Evolutionary conservation across 768 basidiomycete genomes (phyloP).

Genomic region (Russula brevipes): DNA sequence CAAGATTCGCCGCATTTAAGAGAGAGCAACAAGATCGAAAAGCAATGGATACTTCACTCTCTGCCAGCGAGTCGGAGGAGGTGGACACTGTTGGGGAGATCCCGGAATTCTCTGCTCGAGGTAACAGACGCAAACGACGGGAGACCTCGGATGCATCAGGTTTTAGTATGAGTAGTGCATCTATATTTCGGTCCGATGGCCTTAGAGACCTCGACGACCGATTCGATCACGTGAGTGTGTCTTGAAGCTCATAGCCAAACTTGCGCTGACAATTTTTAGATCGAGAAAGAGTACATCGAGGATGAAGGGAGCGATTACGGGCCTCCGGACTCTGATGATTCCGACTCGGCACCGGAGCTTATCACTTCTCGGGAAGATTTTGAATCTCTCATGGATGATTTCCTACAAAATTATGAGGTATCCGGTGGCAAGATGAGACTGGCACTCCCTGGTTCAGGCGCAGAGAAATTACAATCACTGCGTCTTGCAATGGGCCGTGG

Average conservation of each 20-base stretch:
- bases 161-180: conserved; percentile 96
- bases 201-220: conserved; percentile 85
- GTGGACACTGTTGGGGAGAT: conserved; percentile 79
- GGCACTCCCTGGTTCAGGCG: conserved; percentile 63
- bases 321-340: conserved; percentile 37
- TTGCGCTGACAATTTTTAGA: conserved; percentile 42
- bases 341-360: conserved; percentile 65
- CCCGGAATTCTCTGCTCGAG: conserved; percentile 70
- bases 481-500: conserved; percentile 73
- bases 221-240: conserved; percentile 77
- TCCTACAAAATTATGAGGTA: conserved; percentile 87
- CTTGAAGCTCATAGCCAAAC: background rate
- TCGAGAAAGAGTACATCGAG: conserved; percentile 72
- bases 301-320: conserved; percentile 48
- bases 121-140: conserved; percentile 68
- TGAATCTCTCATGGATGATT: conserved; percentile 86
- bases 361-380: conserved; percentile 86
- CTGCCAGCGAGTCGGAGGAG: conserved; percentile 59
- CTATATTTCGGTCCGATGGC: conserved; percentile 89
- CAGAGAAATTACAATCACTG: conserved; percentile 76
- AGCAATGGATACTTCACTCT: conserved; percentile 30
- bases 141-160: conserved; percentile 83
- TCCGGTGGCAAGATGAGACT: conserved; percentile 81
- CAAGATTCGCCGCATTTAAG: conserved; percentile 78
- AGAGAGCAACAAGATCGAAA: conserved; percentile 32